phyloP scores from a whole-genome alignment of 2,329 filamentous ascomycete genomes.

The Phaeosphaeria sp. region DNA sequence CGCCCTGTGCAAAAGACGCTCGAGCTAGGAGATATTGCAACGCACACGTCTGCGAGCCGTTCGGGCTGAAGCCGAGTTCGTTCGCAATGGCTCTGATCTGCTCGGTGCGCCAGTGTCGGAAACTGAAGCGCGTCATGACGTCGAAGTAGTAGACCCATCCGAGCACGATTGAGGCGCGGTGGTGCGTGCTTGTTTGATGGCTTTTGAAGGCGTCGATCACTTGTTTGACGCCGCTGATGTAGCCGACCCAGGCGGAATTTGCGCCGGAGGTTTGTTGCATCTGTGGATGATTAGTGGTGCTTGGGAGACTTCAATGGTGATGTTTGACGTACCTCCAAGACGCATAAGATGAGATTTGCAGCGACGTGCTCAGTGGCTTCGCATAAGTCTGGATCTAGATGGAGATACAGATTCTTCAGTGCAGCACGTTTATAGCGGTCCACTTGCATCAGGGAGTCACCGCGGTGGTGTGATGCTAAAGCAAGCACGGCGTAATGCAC shows the following conservation, averaged over 20 bases:
- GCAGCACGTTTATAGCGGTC: constrained; percentile 2
- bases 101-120: constrained; percentile 19
- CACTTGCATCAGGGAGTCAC: neutral
- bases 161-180: constrained; percentile 4
- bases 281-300: neutral
- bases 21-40: constrained; percentile 5
- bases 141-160: constrained; percentile 15
- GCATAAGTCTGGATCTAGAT: neutral
- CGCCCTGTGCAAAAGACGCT: constrained; percentile 1
- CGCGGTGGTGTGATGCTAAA: constrained; percentile 7
- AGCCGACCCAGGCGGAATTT: constrained; percentile 9
- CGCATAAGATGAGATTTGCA: constrained; percentile 7
- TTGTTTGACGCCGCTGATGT: constrained; percentile 6
- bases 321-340: constrained; percentile 1
- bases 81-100: constrained; percentile 2
- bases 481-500: constrained; percentile 6
- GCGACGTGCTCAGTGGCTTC: constrained; percentile 5
- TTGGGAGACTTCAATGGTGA: neutral
- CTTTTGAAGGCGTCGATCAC: constrained; percentile 4
- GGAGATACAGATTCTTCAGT: constrained; percentile 1
- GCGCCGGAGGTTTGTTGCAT: constrained; percentile 1
- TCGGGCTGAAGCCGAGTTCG: constrained; percentile 6
- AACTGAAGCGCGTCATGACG: constrained; percentile 10
- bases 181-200: neutral
- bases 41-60: neutral